These are phyloP conservation scores for Zymoseptoria brevis DNA, from an alignment of 2,329 filamentous ascomycete species.

Conservation along the genomic window DNA sequence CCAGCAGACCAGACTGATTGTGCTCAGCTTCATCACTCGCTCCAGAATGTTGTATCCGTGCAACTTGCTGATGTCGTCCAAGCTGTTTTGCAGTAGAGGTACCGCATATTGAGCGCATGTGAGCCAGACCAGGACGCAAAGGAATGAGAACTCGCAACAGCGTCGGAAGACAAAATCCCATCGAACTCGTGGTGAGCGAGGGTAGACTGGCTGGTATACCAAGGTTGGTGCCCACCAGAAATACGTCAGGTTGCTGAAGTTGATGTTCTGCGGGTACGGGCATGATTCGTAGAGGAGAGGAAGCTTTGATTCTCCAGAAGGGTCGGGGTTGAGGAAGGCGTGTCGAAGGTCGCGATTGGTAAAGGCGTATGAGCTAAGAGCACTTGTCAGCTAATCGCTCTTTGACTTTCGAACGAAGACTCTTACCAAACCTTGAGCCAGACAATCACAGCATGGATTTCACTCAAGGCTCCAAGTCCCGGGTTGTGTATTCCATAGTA, in stretches of 20 bases:
- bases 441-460: conserved; percentile 87
- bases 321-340: conserved; percentile 64
- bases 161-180: conserved; percentile 86
- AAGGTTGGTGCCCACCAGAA: conserved; percentile 98
- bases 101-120: conserved; percentile 89
- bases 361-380: conserved; percentile 69
- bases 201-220: conserved; percentile 95
- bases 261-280: conserved; percentile 87
- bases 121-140: conserved; percentile 81
- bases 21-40: conserved; percentile 86
- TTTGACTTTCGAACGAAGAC: neutral
- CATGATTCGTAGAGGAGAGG: conserved; percentile 76
- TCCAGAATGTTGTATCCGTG: conserved; percentile 78
- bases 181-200: conserved; percentile 69
- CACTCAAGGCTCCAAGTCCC: conserved; percentile 80
- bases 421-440: conserved; percentile 75
- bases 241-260: conserved; percentile 76
- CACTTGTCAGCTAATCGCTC: neutral
- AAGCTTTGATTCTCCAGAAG: conserved; percentile 60
- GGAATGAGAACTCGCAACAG: conserved; percentile 63
- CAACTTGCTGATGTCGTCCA: conserved; percentile 75
- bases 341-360: conserved; percentile 94
- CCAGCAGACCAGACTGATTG: conserved; percentile 94
- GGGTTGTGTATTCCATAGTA: conserved; percentile 91
- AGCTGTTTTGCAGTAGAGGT: conserved; percentile 79